Conservation (phyloP, 495 filamentous ascomycete species). For the Hypoxylon crocopeplum region DNA sequence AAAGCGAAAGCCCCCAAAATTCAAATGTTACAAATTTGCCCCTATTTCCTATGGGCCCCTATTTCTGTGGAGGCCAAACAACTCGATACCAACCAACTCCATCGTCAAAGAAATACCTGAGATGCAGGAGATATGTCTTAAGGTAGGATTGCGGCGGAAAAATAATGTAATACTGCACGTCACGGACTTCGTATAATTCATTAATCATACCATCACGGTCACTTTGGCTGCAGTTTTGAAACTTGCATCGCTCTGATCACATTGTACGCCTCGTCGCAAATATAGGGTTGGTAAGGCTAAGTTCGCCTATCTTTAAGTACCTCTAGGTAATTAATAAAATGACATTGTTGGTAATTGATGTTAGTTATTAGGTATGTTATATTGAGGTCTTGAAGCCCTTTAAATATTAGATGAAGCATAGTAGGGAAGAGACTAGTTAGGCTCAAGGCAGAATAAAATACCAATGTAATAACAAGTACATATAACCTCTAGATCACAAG, state of each 20-base stretch:
- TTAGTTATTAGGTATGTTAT: no score
- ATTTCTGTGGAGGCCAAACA: background rate
- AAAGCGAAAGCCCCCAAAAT: background rate
- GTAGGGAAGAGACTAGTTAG: no score
- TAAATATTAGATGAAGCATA: no score
- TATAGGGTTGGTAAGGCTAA: constrained; percentile 9
- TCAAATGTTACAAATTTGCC: background rate
- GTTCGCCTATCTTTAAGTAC: background rate
- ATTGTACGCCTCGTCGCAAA: constrained; percentile 10
- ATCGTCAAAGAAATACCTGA: constrained; percentile 1
- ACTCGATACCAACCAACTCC: constrained; percentile 6
- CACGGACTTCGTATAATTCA: background rate
- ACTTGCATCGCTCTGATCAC: constrained; percentile 12
- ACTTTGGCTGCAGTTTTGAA: constrained; percentile 25
- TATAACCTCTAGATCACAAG: no score
- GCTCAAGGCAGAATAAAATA: no score
- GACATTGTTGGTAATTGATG: no score
- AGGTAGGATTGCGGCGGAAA: constrained; percentile 24
- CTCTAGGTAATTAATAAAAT: no score
- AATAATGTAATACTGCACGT: constrained; percentile 7
- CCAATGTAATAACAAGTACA: no score
- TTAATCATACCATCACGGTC: constrained; percentile 17
- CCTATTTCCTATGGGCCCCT: no score
- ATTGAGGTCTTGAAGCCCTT: no score
- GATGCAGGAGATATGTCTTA: constrained; percentile 4